Conservation (phyloP, 345 rosid genomes). For the Bruguiera parviflora region DNA sequence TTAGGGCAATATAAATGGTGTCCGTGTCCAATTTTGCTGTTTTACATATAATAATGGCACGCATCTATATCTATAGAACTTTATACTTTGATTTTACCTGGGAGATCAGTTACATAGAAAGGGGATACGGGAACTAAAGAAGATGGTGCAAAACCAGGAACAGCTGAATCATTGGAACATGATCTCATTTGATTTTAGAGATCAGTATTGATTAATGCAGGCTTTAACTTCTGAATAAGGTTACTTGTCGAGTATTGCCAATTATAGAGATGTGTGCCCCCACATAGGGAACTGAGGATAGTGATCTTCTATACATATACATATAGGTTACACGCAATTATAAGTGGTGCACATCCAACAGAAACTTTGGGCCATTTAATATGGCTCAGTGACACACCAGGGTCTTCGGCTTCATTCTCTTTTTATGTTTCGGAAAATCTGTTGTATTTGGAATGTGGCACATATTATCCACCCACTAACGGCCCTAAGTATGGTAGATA, state of each 20-base stretch:
- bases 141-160: background rate
- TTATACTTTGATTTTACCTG: background rate
- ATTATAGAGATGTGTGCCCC: slow-evolving; percentile 18
- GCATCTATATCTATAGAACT: no score
- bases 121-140: background rate
- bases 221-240: background rate
- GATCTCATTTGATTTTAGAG: slow-evolving; percentile 1
- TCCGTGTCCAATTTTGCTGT: no score
- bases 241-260: background rate
- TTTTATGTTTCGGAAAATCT: no score
- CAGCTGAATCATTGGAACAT: no score
- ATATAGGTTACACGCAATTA: slow-evolving; percentile 2
- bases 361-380: slow-evolving; percentile 10
- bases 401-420: background rate
- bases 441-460: background rate
- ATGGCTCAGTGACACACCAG: background rate
- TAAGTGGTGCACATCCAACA: slow-evolving; percentile 16
- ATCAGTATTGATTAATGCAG: no score
- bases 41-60: no score
- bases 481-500: no score
- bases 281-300: slow-evolving; percentile 2
- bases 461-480: background rate
- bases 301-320: background rate
- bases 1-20: no score
- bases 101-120: background rate